phyloP scores from a whole-genome alignment of 305 asterid genomes.

The Fraxinus ornus region DNA sequence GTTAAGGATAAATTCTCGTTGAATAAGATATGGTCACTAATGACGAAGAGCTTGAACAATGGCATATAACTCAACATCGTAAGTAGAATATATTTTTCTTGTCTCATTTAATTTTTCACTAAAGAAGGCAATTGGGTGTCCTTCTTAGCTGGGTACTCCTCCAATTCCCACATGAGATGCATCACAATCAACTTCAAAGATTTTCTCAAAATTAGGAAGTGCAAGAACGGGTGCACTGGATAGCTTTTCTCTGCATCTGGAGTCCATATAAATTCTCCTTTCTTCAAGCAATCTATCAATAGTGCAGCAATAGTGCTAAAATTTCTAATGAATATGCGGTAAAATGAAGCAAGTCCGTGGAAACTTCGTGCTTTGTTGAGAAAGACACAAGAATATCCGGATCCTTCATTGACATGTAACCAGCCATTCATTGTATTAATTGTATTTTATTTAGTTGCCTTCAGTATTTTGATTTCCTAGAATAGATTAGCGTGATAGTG shows the following conservation, averaged over 20 bases:
- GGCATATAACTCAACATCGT: background rate
- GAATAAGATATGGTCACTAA: background rate
- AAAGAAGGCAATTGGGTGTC: background rate
- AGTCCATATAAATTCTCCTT: background rate
- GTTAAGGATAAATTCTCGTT: background rate
- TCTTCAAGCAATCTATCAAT: background rate
- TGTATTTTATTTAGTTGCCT: no score
- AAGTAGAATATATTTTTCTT: background rate
- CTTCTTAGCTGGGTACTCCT: no score
- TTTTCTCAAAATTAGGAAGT: background rate
- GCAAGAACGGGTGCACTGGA: background rate
- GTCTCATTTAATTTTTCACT: slow-evolving; percentile 1
- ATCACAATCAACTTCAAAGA: background rate
- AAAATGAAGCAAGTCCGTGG: background rate
- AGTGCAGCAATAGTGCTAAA: background rate
- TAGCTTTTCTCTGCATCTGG: background rate
- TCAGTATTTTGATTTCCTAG: no score
- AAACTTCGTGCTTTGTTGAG: no score
- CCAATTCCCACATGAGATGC: background rate
- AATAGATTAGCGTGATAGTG: no score
- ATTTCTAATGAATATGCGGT: background rate
- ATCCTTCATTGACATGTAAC: no score
- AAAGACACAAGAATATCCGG: no score
- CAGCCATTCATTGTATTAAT: no score
- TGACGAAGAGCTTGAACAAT: background rate